Evolutionary conservation across 495 filamentous ascomycete species (phyloP).

Genomic region (Hypoxylon subgilvum): DNA sequence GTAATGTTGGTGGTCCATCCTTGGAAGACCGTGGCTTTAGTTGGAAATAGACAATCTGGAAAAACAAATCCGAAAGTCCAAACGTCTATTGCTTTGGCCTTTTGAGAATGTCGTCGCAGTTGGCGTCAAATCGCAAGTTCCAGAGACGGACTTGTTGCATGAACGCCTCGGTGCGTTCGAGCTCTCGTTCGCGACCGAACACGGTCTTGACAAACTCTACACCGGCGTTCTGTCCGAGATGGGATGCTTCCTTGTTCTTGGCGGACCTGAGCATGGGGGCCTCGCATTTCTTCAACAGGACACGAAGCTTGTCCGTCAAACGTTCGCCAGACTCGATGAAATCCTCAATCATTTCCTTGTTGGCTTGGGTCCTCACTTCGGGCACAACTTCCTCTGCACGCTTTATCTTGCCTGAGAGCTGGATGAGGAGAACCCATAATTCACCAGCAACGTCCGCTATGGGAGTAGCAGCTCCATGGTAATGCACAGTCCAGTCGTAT

Average conservation of each 20-base stretch:
- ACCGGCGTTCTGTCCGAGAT: constrained; percentile 91
- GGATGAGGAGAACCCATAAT: constrained; percentile 92
- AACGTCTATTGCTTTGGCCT: constrained; percentile 55
- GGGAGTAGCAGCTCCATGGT: constrained; percentile 81
- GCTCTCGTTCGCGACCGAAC: constrained; percentile 89
- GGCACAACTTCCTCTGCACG: constrained; percentile 82
- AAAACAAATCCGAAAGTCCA: constrained; percentile 12
- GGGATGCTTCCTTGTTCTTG: constrained; percentile 66
- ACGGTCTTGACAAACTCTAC: constrained; percentile 97
- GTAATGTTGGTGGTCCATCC: constrained; percentile 26
- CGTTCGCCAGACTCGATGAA: constrained; percentile 92
- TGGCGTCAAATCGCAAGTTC: constrained; percentile 94
- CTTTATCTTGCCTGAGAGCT: constrained; percentile 95
- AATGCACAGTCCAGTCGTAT: constrained; percentile 98
- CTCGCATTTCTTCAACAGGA: constrained; percentile 87
- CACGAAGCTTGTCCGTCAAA: constrained; percentile 83
- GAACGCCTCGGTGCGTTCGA: constrained; percentile 91
- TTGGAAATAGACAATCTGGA: neutral
- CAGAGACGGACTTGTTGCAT: constrained; percentile 93
- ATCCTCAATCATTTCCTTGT: constrained; percentile 82
- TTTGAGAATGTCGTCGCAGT: constrained; percentile 89
- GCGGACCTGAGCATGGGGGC: constrained; percentile 76
- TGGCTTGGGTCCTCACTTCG: constrained; percentile 72
- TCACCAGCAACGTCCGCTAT: constrained; percentile 94
- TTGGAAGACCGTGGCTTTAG: constrained; percentile 3